Evolutionary conservation across 345 rosid genomes (phyloP).

Genomic region (Combretum micranthum): DNA sequence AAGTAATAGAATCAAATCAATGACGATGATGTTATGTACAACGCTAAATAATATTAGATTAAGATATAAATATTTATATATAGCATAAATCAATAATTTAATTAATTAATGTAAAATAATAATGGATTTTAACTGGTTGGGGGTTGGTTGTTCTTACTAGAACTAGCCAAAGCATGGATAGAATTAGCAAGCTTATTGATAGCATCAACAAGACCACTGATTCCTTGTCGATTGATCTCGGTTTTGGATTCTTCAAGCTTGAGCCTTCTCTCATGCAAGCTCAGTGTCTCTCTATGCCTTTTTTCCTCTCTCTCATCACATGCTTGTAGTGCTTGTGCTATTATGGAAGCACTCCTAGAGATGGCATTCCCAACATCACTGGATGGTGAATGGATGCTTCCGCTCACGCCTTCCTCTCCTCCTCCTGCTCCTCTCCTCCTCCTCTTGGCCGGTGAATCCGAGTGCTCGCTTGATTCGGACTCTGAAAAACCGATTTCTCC

Average conservation of each 20-base stretch:
- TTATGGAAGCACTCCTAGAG: constrained; percentile 59
- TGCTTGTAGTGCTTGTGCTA: constrained; percentile 69
- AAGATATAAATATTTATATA: too few relatives aligned
- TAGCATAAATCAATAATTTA: neutral
- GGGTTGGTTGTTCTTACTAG: constrained; percentile 23
- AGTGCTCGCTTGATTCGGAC: constrained; percentile 70
- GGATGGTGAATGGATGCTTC: constrained; percentile 16
- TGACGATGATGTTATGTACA: constrained; percentile 16
- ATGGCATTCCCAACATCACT: constrained; percentile 52
- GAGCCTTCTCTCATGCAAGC: constrained; percentile 57
- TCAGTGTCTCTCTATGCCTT: constrained; percentile 63
- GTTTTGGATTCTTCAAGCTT: constrained; percentile 60
- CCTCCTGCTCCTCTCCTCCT: constrained; percentile 32
- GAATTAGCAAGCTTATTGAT: constrained; percentile 83
- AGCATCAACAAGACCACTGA: constrained; percentile 63
- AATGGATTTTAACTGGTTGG: constrained; percentile 9
- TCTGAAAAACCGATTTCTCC: too few relatives aligned
- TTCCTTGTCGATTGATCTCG: constrained; percentile 53
- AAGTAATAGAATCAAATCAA: constrained; percentile 5
- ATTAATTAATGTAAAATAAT: too few relatives aligned
- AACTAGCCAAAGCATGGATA: constrained; percentile 59
- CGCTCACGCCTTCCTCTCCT: constrained; percentile 24
- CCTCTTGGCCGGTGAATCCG: constrained; percentile 66
- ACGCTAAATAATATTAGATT: neutral
- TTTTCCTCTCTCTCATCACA: constrained; percentile 62